Percentiles rank a stretch among this genome's conserved stretches.
phyloP scores from a whole-genome alignment of 1,284 basidiomycete genomes.

The Ceratobasidium sp. region DNA sequence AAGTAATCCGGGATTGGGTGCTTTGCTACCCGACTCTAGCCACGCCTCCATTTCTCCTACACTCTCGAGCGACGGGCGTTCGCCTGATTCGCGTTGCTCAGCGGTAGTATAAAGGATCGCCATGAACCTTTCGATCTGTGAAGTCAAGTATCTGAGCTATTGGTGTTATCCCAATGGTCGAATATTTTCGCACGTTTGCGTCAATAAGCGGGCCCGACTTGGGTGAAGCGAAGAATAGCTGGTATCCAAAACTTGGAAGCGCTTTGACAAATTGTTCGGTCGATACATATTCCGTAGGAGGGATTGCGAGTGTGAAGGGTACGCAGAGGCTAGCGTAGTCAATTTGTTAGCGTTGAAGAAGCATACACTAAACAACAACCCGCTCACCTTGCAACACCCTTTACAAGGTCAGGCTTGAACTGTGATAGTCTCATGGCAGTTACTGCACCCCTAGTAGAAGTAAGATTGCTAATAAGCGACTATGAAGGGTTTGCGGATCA shows the following conservation, averaged over 20 bases:
- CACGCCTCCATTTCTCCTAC: constrained; percentile 8
- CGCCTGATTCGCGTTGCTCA: not conserved
- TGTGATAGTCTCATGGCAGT: not conserved
- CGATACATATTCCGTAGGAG: not conserved
- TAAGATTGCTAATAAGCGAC: too few relatives aligned
- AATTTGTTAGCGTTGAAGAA: not conserved
- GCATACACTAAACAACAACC: not conserved
- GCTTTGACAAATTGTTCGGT: not conserved
- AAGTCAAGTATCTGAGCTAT: not conserved
- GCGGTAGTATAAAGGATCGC: not conserved
- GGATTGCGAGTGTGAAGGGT: not conserved
- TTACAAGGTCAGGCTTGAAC: constrained; percentile 20
- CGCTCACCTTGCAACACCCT: constrained; percentile 17
- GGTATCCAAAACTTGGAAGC: constrained; percentile 29
- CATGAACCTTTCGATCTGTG: constrained; percentile 22
- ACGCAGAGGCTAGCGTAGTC: constrained; percentile 17
- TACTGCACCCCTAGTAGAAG: not conserved
- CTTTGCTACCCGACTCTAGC: constrained; percentile 1
- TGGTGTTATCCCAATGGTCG: too few relatives aligned
- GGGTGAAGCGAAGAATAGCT: constrained; percentile 28
- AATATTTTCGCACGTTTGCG: constrained; percentile 18
- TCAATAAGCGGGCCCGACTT: constrained; percentile 19
- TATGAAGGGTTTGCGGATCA: too few relatives aligned
- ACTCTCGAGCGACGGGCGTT: not conserved
- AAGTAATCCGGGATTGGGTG: not conserved